A percentile compares a stretch with the other conserved stretches of the same genome.
Conservation (phyloP, 352 stramenopile genomes). For the Blastocystis sp. region DNA sequence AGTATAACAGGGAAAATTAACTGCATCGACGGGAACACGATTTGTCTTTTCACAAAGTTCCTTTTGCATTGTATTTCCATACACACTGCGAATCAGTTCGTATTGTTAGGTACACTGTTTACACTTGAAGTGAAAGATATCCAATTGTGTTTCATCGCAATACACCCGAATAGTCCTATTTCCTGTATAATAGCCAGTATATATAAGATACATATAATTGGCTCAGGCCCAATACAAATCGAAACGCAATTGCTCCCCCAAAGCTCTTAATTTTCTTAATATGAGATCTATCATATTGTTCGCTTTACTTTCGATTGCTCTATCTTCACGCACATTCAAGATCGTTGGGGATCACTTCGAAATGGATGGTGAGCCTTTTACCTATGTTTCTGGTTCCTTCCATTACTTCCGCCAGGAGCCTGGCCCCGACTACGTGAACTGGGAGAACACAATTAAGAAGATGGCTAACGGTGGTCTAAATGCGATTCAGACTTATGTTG, state of each 20-base stretch:
- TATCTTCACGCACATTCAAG: background rate
- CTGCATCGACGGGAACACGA: no score
- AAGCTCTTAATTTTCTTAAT: background rate
- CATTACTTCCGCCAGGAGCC: slow-evolving; percentile 63
- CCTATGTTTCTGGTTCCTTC: slow-evolving; percentile 62
- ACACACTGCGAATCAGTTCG: no score
- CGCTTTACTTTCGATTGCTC: background rate
- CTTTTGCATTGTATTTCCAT: no score
- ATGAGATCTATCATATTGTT: background rate
- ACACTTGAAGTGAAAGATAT: background rate
- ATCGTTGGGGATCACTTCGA: slow-evolving; percentile 55
- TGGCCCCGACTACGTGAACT: slow-evolving; percentile 47
- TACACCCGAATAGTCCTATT: background rate
- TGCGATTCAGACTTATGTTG: slow-evolving; percentile 69
- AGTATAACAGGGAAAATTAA: no score
- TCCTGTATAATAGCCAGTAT: background rate
- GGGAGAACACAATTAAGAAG: slow-evolving; percentile 62
- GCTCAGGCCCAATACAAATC: background rate
- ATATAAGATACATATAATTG: background rate
- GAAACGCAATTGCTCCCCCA: background rate
- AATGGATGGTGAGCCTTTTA: slow-evolving; percentile 58
- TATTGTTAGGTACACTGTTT: no score
- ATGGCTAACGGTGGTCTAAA: slow-evolving; percentile 65
- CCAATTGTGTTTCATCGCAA: background rate
- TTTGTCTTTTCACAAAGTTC: no score